Evolutionary conservation across 108 stramenopile genomes (phyloP).

Genomic region (Cyclotella distinguenda): DNA sequence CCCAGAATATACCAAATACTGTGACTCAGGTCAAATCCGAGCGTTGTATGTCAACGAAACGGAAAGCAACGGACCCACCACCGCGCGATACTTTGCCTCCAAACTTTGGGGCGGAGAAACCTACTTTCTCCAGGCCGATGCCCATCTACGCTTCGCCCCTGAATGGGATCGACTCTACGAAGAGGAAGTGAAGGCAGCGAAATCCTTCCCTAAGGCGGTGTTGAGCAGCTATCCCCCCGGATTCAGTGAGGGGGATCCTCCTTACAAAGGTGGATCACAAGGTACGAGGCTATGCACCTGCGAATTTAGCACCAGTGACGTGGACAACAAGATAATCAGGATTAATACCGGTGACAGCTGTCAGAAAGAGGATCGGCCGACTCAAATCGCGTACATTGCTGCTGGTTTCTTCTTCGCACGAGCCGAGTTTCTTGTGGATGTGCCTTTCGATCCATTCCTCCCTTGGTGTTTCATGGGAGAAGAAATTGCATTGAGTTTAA

Average conservation of each 20-base stretch:
- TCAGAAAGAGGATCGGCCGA: slow-evolving; percentile 20
- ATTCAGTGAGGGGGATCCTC: slow-evolving; percentile 51
- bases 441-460: slow-evolving; percentile 92
- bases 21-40: slow-evolving; percentile 73
- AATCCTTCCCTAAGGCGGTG: slow-evolving; percentile 69
- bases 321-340: slow-evolving; percentile 75
- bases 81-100: slow-evolving; percentile 85
- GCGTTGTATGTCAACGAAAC: slow-evolving; percentile 85
- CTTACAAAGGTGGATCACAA: slow-evolving; percentile 44
- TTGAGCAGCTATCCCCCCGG: slow-evolving; percentile 85
- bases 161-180: slow-evolving; percentile 80
- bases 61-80: slow-evolving; percentile 88
- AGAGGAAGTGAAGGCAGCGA: slow-evolving; percentile 59
- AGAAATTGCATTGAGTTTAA: slow-evolving; percentile 82
- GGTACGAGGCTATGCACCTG: slow-evolving; percentile 67
- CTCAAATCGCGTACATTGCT: slow-evolving; percentile 68
- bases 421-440: slow-evolving; percentile 73
- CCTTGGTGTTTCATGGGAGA: slow-evolving; percentile 98
- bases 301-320: slow-evolving; percentile 50
- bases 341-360: slow-evolving; percentile 53
- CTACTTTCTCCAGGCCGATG: slow-evolving; percentile 88
- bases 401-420: slow-evolving; percentile 95
- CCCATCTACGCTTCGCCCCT: slow-evolving; percentile 76
- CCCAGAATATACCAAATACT: slow-evolving; percentile 53
- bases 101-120: slow-evolving; percentile 95